Percentiles rank a stretch among this genome's conserved stretches.
Evolutionary conservation across 2,329 filamentous ascomycete species (phyloP).

Genomic region (Penicillium hordei): DNA sequence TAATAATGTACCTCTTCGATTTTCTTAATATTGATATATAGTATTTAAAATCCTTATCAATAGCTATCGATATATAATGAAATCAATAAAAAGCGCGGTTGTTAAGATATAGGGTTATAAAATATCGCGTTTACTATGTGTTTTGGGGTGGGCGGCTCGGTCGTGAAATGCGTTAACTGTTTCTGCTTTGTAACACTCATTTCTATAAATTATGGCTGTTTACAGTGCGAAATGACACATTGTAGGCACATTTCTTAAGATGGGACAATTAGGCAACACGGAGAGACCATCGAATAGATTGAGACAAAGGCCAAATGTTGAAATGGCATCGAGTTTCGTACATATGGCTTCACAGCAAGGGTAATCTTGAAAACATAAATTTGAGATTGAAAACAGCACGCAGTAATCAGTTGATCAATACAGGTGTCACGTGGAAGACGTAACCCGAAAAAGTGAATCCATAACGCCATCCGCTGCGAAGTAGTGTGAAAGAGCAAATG

Average conservation of each 20-base stretch:
- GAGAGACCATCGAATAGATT: background rate
- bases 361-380: background rate
- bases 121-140: too few species aligned
- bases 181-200: background rate
- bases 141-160: too few species aligned
- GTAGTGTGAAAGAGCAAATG: slow-evolving; percentile 14
- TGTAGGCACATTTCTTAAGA: too few species aligned
- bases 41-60: too few species aligned
- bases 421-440: slow-evolving; percentile 2
- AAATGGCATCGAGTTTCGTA: background rate
- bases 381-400: slow-evolving; percentile 4
- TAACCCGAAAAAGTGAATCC: slow-evolving; percentile 10
- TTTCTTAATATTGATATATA: too few species aligned
- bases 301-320: background rate
- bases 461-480: slow-evolving; percentile 28
- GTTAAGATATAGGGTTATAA: too few species aligned
- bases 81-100: too few species aligned
- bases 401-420: background rate
- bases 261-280: background rate
- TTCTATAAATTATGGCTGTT: background rate
- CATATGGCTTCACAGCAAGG: background rate
- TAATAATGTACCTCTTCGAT: too few species aligned
- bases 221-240: background rate
- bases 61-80: too few species aligned
- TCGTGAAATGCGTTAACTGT: too few species aligned